Conservation (phyloP, 2,329 filamentous ascomycete genomes). For the Dryadomyces quercus-mongolicae region DNA sequence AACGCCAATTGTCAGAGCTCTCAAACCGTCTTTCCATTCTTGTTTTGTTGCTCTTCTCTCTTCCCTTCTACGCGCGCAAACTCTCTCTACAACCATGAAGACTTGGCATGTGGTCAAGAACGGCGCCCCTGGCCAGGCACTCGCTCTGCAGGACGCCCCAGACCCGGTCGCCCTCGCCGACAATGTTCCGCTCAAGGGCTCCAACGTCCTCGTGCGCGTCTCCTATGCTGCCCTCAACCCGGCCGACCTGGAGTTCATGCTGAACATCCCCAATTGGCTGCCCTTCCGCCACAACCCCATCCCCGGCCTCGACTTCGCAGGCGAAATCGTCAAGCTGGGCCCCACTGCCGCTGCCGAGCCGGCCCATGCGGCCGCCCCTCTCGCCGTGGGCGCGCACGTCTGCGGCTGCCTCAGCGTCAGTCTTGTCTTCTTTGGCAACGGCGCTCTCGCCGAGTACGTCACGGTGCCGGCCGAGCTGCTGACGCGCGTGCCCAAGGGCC, state of each 20-base stretch:
- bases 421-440: conserved; percentile 17
- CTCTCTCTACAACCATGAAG: conserved; percentile 13
- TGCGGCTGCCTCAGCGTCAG: conserved; percentile 18
- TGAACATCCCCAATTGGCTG: conserved; percentile 17
- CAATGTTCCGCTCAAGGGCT: conserved; percentile 8
- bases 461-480: conserved; percentile 20
- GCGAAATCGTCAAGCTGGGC: conserved; percentile 19
- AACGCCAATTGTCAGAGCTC: not conserved
- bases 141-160: conserved; percentile 11
- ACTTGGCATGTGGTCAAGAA: conserved; percentile 18
- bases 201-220: conserved; percentile 17
- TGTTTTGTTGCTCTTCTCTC: not conserved
- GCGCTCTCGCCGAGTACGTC: conserved; percentile 23
- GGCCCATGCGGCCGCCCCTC: conserved; percentile 4
- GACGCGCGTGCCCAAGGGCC: conserved; percentile 14
- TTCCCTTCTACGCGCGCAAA: not conserved
- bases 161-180: conserved; percentile 7
- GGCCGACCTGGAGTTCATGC: conserved; percentile 21
- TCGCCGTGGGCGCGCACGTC: conserved; percentile 17
- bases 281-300: conserved; percentile 20
- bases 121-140: conserved; percentile 14
- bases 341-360: conserved; percentile 2
- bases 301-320: conserved; percentile 22
- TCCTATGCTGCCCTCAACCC: conserved; percentile 24
- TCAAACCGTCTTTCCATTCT: not conserved